Evolutionary conservation across 352 stramenopile species (phyloP), one percentile per base, ranked within the genome.

Genomic region (Pythium phragmiticola): DNA sequence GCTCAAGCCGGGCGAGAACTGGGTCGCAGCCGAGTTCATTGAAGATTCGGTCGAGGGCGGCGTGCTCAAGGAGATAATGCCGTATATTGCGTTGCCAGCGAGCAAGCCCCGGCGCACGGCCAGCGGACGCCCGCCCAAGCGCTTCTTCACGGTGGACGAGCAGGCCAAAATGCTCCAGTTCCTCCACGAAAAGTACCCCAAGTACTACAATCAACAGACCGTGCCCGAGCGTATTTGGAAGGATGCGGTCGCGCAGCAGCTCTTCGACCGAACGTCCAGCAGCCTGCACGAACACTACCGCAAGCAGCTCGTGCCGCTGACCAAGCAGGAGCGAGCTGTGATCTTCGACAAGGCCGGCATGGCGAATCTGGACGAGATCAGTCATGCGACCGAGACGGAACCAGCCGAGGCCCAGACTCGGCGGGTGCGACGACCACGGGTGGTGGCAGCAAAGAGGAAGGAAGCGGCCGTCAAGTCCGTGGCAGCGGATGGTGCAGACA

Each of bases 221-320:
- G 54, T 62, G 36, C 65, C 65, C 11, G 34, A 53, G 54, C 16
- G 66, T 13, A 48, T 73, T 39, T 73, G 66, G 66, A 37, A 59
- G 19, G 11, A 34, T 9, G 66, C 66, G 5, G 50, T 16, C 9
- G 36, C 42, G 23, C 16, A 60, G 39, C 28, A 66, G 16, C 51
- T 65, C 26, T 0, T 89, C 9, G 12, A 39, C 0, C 82, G 82
- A 42, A 69, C 74, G 1, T 54, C 56, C 0, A 53, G 66, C 17
- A 89, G 82, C 33, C 88, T 90, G 82, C 70, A 78, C 52, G 69
- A 87, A 37, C 80, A 70, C 42, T 88, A 78, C 51, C 62, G 73
- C 19, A 87, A 84, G 57, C 43, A 77, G 4, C 47, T 89, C 46
- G 51, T 66, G 52, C 57, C 39, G 51, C 75, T 78, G 52, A 88